A percentile compares a stretch with the other conserved stretches of the same genome.
phyloP scores from a whole-genome alignment of 2,329 filamentous ascomycete genomes.

The Fusarium burgessii region DNA sequence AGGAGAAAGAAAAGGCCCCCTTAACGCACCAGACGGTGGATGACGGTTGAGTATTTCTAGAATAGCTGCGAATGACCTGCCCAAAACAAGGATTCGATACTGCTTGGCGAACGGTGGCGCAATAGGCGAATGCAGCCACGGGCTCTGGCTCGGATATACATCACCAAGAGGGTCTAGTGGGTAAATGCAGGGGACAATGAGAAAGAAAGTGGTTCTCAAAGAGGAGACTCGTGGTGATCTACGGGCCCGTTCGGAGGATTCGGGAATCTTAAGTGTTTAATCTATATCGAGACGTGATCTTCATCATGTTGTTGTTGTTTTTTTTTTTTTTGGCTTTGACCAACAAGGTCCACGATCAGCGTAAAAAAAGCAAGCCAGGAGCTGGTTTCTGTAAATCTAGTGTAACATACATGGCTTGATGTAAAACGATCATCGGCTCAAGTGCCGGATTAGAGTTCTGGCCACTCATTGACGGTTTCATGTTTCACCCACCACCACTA shows the following conservation, averaged over 20 bases:
- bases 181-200: neutral
- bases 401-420: too few species aligned
- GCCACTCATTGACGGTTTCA: neutral
- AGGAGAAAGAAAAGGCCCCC: neutral
- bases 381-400: neutral
- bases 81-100: neutral
- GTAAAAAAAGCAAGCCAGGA: neutral
- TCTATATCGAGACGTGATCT: neutral
- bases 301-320: too few species aligned
- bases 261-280: slow-evolving; percentile 2
- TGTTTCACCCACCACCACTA: slow-evolving; percentile 1
- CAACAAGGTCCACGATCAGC: neutral
- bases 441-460: slow-evolving; percentile 4
- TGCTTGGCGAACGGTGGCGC: slow-evolving; percentile 1
- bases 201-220: neutral
- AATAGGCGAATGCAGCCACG: neutral
- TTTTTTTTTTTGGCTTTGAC: neutral
- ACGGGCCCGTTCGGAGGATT: neutral
- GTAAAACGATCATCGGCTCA: neutral
- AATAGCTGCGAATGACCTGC: neutral
- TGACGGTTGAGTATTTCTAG: neutral
- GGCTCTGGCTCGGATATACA: neutral
- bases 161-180: neutral
- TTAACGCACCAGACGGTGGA: neutral
- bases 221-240: slow-evolving; percentile 4